These are phyloP conservation scores for Cephalotrichum gorgonifer DNA, from an alignment of 2,329 filamentous ascomycete genomes.

Conservation along the genomic window DNA sequence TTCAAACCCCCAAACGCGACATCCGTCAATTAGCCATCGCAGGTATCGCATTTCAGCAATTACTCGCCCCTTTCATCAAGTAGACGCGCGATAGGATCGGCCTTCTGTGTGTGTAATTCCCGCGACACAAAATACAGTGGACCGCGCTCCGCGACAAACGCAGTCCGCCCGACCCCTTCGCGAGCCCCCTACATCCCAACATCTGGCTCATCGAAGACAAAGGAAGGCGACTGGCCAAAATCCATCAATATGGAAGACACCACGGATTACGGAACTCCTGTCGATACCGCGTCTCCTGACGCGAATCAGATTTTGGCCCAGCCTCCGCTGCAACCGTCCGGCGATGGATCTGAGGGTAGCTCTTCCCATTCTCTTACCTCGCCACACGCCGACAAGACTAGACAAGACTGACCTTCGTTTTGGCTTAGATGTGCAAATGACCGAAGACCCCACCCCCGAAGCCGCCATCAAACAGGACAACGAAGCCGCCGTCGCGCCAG, in stretches of 20 bases:
- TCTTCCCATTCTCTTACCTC: neutral
- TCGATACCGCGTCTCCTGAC: slow-evolving; percentile 43
- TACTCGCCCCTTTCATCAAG: neutral
- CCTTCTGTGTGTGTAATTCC: neutral
- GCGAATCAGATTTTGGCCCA: slow-evolving; percentile 47
- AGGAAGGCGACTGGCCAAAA: neutral
- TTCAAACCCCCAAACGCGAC: slow-evolving; percentile 19
- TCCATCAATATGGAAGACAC: slow-evolving; percentile 45
- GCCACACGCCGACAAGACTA: neutral
- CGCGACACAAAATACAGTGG: neutral
- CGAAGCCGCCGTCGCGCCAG: slow-evolving; percentile 37
- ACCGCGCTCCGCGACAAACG: neutral
- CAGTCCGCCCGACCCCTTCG: neutral
- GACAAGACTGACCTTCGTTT: neutral
- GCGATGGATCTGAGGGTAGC: slow-evolving; percentile 35
- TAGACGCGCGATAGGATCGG: neutral
- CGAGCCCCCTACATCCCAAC: neutral
- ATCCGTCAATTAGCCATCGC: slow-evolving; percentile 6
- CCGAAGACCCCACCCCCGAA: slow-evolving; percentile 35
- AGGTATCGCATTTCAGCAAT: slow-evolving; percentile 3
- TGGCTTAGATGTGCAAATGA: slow-evolving; percentile 52
- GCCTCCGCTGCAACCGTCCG: slow-evolving; percentile 34
- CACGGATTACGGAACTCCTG: slow-evolving; percentile 46
- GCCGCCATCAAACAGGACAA: slow-evolving; percentile 50
- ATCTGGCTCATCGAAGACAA: neutral